These are phyloP conservation scores for Condylostoma magnum DNA, from an alignment of 169 alveolate species.

Conservation along the genomic window DNA sequence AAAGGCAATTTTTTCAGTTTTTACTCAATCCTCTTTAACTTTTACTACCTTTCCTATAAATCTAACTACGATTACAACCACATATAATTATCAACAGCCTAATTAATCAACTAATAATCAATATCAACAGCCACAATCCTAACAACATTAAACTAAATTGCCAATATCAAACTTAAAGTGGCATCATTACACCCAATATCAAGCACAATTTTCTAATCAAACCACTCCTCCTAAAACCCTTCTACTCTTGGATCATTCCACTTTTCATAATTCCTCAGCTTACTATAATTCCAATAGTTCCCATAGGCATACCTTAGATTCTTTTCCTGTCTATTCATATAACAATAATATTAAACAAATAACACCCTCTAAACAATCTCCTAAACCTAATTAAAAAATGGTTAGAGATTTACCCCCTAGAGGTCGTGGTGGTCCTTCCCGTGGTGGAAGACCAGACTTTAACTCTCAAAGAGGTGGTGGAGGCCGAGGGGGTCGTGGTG, in stretches of 20 bases:
- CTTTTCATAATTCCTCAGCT: slow-evolving; percentile 16
- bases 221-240: slow-evolving; percentile 29
- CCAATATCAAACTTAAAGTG: background rate
- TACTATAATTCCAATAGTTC: slow-evolving; percentile 35
- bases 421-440: no score
- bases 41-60: background rate
- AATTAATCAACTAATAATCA: background rate
- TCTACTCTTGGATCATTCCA: slow-evolving; percentile 56
- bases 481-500: slow-evolving; percentile 31
- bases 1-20: background rate
- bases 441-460: no score
- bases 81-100: background rate
- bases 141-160: background rate
- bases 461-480: slow-evolving; percentile 23
- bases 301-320: slow-evolving; percentile 41
- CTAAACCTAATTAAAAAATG: no score
- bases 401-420: no score
- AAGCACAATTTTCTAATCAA: slow-evolving; percentile 43
- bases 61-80: background rate
- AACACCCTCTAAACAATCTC: no score
- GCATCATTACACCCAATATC: slow-evolving; percentile 70
- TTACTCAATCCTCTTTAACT: background rate
- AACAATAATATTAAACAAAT: no score
- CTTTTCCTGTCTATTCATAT: no score
- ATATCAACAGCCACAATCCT: background rate